Percentiles rank a stretch among this genome's conserved stretches.
Conservation (phyloP, 139 green algal species). For the Chlamydomonas incerta region DNA sequence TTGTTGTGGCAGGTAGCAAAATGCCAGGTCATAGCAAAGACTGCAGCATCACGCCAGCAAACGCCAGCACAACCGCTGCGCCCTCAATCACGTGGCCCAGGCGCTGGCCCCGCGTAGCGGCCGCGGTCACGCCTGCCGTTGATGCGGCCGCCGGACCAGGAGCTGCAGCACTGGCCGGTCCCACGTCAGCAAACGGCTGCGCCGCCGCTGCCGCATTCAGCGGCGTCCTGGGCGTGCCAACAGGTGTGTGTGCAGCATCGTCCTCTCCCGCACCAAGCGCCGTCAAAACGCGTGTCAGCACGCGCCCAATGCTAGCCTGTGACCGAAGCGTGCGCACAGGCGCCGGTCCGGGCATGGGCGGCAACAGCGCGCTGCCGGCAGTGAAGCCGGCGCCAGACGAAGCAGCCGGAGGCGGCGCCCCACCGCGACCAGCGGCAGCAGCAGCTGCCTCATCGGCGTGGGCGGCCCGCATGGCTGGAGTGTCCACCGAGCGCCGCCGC, state of each 20-base stretch:
- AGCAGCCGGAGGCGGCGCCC: too few relatives aligned
- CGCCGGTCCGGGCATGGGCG: not conserved
- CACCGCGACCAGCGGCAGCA: too few relatives aligned
- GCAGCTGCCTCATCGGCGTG: too few relatives aligned
- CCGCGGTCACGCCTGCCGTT: too few relatives aligned
- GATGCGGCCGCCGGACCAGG: too few relatives aligned
- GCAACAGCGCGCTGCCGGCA: not conserved
- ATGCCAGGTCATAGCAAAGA: not conserved
- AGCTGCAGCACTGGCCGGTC: too few relatives aligned
- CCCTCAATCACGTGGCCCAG: not conserved
- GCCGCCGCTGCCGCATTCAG: too few relatives aligned
- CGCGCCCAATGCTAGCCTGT: not conserved
- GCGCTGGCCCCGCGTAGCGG: not conserved
- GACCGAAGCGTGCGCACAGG: not conserved
- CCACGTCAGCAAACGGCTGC: not conserved
- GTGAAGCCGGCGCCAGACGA: too few relatives aligned
- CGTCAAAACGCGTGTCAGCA: not conserved
- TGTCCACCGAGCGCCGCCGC: slow-evolving; percentile 15
- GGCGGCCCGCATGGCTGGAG: not conserved
- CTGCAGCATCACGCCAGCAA: slow-evolving; percentile 3
- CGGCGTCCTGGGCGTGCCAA: not conserved
- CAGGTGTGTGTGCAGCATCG: not conserved
- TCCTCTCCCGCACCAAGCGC: not conserved
- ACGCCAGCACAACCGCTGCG: not conserved
- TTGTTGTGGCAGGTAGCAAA: too few relatives aligned